Conservation (phyloP, 805 yeast species). For the Debaryomyces tyrocola region DNA sequence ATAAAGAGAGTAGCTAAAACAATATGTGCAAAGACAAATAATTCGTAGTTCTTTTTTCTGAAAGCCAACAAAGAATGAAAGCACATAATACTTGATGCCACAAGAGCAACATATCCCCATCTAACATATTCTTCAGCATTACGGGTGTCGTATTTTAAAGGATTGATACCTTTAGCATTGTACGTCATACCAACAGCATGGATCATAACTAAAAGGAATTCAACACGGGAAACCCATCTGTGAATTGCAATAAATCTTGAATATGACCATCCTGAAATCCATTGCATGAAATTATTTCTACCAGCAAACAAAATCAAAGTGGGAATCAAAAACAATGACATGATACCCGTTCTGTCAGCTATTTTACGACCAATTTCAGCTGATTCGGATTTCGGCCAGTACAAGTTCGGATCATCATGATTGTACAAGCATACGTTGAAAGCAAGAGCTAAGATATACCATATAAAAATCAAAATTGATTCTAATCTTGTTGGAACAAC, state of each 20-base stretch:
- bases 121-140: conserved; percentile 23
- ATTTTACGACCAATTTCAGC: conserved; percentile 41
- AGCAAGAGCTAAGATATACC: conserved; percentile 33
- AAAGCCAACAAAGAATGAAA: conserved; percentile 41
- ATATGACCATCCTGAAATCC: conserved; percentile 61
- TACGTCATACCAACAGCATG: conserved; percentile 61
- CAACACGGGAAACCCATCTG: conserved; percentile 60
- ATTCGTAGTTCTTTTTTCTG: conserved; percentile 69
- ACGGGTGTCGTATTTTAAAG: conserved; percentile 30
- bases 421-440: conserved; percentile 25
- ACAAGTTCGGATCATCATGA: conserved; percentile 24
- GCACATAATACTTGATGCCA: conserved; percentile 20
- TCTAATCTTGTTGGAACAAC: conserved; percentile 57
- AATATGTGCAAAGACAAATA: conserved; percentile 22
- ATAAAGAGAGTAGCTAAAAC: conserved; percentile 39
- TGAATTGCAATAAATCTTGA: conserved; percentile 64
- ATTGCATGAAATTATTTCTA: conserved; percentile 67
- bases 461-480: conserved; percentile 39
- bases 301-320: conserved; percentile 63
- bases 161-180: conserved; percentile 32
- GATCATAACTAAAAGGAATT: conserved; percentile 48
- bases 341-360: conserved; percentile 55
- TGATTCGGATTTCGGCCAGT: conserved; percentile 19
- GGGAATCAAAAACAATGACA: conserved; percentile 56
- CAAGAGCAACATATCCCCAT: conserved; percentile 34